Evolutionary conservation across 2,329 filamentous ascomycete genomes (phyloP).

Genomic region (Xylaria sp.): DNA sequence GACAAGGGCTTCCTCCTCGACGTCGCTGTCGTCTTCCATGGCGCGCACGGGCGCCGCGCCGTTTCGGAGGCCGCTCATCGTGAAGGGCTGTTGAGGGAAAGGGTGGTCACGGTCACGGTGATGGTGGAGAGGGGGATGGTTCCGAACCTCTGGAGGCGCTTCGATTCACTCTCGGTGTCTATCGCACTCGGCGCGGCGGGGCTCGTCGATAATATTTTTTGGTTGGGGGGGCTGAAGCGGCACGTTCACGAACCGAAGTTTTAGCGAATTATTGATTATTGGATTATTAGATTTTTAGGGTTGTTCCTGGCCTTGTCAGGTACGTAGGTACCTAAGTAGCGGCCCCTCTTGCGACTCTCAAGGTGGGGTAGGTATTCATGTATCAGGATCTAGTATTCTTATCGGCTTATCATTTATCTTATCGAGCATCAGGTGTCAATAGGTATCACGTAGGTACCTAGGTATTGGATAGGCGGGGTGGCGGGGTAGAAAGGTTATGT

Average conservation of each 20-base stretch:
- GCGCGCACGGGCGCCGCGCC: constrained; percentile 64
- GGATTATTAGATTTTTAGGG: constrained; percentile 42
- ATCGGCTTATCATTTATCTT: constrained; percentile 19
- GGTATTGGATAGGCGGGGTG: constrained; percentile 22
- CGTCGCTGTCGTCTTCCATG: constrained; percentile 84
- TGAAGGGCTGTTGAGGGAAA: constrained; percentile 33
- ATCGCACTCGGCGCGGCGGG: constrained; percentile 29
- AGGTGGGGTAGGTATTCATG: too few species aligned
- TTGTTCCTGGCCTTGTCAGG: constrained; percentile 24
- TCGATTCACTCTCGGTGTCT: constrained; percentile 17
- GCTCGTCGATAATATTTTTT: constrained; percentile 38
- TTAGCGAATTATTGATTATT: too few species aligned
- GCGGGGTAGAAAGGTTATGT: constrained; percentile 21
- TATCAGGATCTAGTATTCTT: too few species aligned
- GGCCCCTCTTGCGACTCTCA: too few species aligned
- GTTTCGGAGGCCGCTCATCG: constrained; percentile 68
- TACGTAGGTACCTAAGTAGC: constrained; percentile 20
- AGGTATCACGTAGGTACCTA: too few species aligned
- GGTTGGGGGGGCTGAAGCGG: constrained; percentile 23
- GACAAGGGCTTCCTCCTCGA: constrained; percentile 93
- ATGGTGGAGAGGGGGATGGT: constrained; percentile 30
- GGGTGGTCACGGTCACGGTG: constrained; percentile 21
- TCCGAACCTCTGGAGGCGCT: constrained; percentile 23
- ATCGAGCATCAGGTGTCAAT: too few species aligned
- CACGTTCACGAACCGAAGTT: constrained; percentile 38